Conservation (phyloP, 352 stramenopile species). For the Detonula confervacea region DNA sequence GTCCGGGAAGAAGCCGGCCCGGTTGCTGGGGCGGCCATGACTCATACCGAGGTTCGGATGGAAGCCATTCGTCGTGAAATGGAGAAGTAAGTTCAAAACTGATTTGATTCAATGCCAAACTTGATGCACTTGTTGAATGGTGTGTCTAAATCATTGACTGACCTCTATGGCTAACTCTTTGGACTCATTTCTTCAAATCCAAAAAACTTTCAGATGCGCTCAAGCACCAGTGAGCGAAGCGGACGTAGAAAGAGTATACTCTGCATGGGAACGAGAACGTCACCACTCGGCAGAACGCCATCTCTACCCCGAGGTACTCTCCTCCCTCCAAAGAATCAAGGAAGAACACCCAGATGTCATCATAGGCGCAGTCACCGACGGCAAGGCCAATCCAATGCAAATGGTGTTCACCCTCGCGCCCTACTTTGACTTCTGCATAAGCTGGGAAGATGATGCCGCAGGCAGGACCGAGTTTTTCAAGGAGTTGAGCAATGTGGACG, state of each 20-base stretch:
- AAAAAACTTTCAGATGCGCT: too few relatives aligned
- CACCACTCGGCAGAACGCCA: conserved; percentile 78
- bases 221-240: too few relatives aligned
- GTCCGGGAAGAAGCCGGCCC: conserved; percentile 68
- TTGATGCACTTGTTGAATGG: too few relatives aligned
- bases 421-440: conserved; percentile 84
- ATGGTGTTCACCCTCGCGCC: conserved; percentile 82
- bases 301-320: conserved; percentile 71
- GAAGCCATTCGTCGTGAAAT: conserved; percentile 73
- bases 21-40: conserved; percentile 56
- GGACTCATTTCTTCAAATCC: too few relatives aligned
- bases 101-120: too few relatives aligned
- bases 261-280: conserved; percentile 80
- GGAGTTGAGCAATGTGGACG: conserved; percentile 63
- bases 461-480: conserved; percentile 77
- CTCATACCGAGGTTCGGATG: conserved; percentile 71
- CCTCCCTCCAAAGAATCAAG: conserved; percentile 73
- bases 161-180: too few relatives aligned
- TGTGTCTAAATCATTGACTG: too few relatives aligned
- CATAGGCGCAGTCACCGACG: conserved; percentile 82
- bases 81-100: conserved; percentile 38
- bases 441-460: conserved; percentile 79
- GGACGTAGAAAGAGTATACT: conserved; percentile 73
- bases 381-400: conserved; percentile 71
- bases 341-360: conserved; percentile 72